Evolutionary conservation across 1,284 basidiomycete genomes (phyloP).

Genomic region (Wallemia mellicola): DNA sequence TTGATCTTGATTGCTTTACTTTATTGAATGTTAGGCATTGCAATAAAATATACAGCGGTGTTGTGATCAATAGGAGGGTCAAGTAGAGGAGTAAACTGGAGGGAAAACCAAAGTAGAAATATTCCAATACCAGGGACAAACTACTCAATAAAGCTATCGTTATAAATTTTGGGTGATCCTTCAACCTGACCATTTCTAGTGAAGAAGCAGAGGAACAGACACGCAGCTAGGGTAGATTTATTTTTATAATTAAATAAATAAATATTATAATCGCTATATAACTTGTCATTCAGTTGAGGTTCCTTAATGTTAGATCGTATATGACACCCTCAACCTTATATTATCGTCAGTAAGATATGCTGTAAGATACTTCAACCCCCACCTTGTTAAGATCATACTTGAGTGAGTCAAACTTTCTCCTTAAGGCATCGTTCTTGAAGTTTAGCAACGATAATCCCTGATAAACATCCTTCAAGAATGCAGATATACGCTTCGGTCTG

Average conservation of each 20-base stretch:
- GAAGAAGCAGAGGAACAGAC: background rate
- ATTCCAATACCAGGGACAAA: background rate
- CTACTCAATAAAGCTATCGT: background rate
- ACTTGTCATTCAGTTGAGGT: background rate
- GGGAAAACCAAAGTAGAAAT: constrained; percentile 1
- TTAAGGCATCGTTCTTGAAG: background rate
- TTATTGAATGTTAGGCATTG: background rate
- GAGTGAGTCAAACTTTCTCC: constrained; percentile 1
- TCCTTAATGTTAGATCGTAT: background rate
- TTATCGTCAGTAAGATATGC: no score
- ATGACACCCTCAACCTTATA: background rate
- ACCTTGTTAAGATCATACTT: constrained; percentile 1
- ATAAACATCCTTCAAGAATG: background rate
- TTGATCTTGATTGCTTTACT: background rate
- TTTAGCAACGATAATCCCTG: background rate
- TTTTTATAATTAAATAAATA: no score
- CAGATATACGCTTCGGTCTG: background rate
- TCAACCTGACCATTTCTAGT: background rate
- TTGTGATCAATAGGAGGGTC: background rate
- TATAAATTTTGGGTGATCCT: background rate
- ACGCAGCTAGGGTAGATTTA: background rate
- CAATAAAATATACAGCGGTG: background rate
- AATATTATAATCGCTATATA: background rate
- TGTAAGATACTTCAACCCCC: no score
- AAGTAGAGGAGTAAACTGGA: background rate